phyloP scores from a whole-genome alignment of 495 filamentous ascomycete genomes.

The Aspergillus funiculosus region DNA sequence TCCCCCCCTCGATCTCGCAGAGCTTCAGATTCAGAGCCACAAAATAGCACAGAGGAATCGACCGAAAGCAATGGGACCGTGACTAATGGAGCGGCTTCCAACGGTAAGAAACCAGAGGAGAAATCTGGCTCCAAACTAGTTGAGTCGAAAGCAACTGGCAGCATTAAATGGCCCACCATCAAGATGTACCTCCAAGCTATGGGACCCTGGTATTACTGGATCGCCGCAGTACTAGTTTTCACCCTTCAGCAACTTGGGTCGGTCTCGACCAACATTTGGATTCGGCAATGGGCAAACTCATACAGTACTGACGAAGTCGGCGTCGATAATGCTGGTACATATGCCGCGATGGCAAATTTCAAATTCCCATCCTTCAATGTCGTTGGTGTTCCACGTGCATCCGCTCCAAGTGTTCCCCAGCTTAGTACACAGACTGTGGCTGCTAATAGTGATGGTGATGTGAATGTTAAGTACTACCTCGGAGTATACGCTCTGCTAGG shows the following conservation, averaged over 20 bases:
- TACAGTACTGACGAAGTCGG: slow-evolving; percentile 38
- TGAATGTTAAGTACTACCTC: slow-evolving; percentile 81
- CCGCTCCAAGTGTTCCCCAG: slow-evolving; percentile 26
- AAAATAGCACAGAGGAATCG: slow-evolving; percentile 12
- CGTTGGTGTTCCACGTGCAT: slow-evolving; percentile 34
- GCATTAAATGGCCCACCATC: slow-evolving; percentile 81
- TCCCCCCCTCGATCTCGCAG: slow-evolving; percentile 69
- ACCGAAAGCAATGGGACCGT: slow-evolving; percentile 25
- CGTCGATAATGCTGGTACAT: slow-evolving; percentile 29
- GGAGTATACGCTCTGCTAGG: slow-evolving; percentile 76
- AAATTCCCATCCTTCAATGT: slow-evolving; percentile 40
- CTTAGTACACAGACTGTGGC: slow-evolving; percentile 21
- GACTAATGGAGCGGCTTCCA: slow-evolving; percentile 34
- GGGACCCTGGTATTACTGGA: slow-evolving; percentile 95
- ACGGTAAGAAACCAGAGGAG: slow-evolving; percentile 42
- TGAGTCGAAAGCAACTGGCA: slow-evolving; percentile 74
- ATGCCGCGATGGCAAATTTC: slow-evolving; percentile 36
- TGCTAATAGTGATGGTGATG: slow-evolving; percentile 38
- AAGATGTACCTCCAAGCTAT: slow-evolving; percentile 78
- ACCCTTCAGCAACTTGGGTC: slow-evolving; percentile 72
- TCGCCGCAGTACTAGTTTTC: slow-evolving; percentile 66
- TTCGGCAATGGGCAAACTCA: slow-evolving; percentile 78
- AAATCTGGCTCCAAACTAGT: slow-evolving; percentile 48
- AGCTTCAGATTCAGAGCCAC: slow-evolving; percentile 52
- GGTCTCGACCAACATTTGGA: slow-evolving; percentile 88